These are phyloP conservation scores for Paramecium biaurelia DNA, from an alignment of 73 alveolate genomes.

Conservation along the genomic window DNA sequence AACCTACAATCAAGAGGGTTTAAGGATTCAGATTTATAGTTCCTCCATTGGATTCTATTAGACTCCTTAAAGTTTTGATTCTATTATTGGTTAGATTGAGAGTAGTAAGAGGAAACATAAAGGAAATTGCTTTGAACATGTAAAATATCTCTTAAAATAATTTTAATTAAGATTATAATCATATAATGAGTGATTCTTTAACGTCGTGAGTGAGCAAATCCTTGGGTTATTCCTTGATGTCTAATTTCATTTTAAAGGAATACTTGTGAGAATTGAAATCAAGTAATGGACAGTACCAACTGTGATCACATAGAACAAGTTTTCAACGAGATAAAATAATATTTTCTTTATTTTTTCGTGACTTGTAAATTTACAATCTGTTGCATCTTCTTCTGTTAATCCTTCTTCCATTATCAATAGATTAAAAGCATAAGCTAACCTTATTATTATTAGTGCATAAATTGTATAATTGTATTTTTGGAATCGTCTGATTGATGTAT, in stretches of 20 bases:
- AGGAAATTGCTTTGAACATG: neutral
- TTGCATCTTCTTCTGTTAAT: neutral
- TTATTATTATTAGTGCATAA: neutral
- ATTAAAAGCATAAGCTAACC: neutral
- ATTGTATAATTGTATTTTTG: constrained; percentile 14
- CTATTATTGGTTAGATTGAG: neutral
- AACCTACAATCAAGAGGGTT: neutral
- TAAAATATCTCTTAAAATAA: neutral
- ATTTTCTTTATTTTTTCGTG: neutral
- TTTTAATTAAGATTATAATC: neutral
- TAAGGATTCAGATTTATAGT: neutral
- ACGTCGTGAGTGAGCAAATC: neutral
- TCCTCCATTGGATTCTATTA: neutral
- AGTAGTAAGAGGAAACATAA: constrained; percentile 21
- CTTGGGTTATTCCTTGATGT: constrained; percentile 9
- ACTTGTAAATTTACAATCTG: constrained; percentile 7
- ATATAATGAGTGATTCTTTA: constrained; percentile 13
- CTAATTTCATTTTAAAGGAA: neutral
- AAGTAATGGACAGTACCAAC: constrained; percentile 18
- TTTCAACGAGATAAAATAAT: neutral
- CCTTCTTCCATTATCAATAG: neutral
- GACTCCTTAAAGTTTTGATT: neutral
- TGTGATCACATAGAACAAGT: neutral
- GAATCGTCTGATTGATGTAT: neutral
- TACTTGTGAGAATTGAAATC: constrained; percentile 16